Base-by-base conservation (phyloP, 176 grass and related monocot genomes). In the Zea luxurians region DNA sequence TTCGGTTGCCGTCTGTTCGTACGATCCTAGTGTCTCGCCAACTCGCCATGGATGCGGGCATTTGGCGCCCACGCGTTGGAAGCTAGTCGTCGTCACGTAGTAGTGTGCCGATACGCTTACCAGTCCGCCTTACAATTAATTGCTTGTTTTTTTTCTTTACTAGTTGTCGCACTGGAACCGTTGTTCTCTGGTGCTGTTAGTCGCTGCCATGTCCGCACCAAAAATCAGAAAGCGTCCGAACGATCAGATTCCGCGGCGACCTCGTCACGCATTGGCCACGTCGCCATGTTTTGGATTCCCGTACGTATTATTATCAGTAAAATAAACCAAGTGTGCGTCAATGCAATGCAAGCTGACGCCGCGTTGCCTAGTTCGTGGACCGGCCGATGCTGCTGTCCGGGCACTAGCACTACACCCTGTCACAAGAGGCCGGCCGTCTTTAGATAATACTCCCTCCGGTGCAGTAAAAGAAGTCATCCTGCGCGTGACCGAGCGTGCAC, bases 351-450 rank as follows among this genome's bases (percentile, higher is more conserved):
- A 68, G 42, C 47, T 13, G 47, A 11, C 18, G 74, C 45, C 68
- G 70, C 53, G 40, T 80, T 68, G 6, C 68, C 57, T 82, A 59
- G 83, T 74, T 88, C 71, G 70, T 84, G 86, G 54, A 82, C 64
- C 27, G 38, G 57, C 64, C 27, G 38, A 64, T 69, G 69, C 78
- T 68, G 83, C 53, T 64, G 74, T 47, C 55, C 63, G 27, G 27
- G 27, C 27, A 27, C 27, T 27, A 27, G 27, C 27, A 71, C 76
- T 85, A 77, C 61, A 77, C 71, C 71, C 18, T 71, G 77, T 72
- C 77, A 77, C 77, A 89, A 85, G 77, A 77, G 72, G 72, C 66
- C 49, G 87, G 82, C 66, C 79, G 47, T 81, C 58, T 71, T 77
- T 17, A 37, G 36, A 89, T 81, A 88, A 72, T 57, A n/a, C n/a